Evolutionary conservation across 306 rosid genomes (phyloP).

Genomic region (Vigna reflexopilosa): DNA sequence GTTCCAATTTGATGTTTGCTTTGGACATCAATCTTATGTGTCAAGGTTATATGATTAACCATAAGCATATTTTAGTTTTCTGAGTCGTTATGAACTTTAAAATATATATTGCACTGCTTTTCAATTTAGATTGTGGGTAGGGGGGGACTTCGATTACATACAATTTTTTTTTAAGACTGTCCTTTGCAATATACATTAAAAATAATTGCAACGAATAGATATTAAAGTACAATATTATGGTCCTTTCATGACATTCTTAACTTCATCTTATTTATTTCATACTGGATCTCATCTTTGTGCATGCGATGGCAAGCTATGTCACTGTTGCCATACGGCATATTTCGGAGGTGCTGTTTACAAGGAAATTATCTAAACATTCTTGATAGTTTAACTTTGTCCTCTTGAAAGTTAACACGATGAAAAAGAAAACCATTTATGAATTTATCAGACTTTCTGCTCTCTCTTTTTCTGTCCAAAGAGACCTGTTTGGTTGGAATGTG

Average conservation of each 20-base stretch:
- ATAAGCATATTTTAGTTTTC: not conserved
- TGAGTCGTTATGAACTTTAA: not conserved
- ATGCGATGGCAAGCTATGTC: not conserved
- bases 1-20: slow-evolving; percentile 6
- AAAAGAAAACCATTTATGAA: not conserved
- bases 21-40: not conserved
- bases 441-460: not conserved
- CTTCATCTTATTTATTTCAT: not conserved
- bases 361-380: not conserved
- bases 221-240: not conserved
- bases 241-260: not conserved
- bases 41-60: not conserved
- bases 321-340: not conserved
- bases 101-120: no score
- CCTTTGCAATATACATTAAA: not conserved
- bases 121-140: not conserved
- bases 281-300: not conserved
- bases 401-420: slow-evolving; percentile 7
- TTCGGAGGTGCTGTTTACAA: not conserved
- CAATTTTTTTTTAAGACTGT: not conserved
- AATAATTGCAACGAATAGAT: not conserved
- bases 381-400: not conserved
- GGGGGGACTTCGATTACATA: not conserved
- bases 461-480: not conserved
- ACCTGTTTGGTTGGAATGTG: not conserved